Conservation (phyloP, 768 basidiomycete species). For the Tulasnella calospora region DNA sequence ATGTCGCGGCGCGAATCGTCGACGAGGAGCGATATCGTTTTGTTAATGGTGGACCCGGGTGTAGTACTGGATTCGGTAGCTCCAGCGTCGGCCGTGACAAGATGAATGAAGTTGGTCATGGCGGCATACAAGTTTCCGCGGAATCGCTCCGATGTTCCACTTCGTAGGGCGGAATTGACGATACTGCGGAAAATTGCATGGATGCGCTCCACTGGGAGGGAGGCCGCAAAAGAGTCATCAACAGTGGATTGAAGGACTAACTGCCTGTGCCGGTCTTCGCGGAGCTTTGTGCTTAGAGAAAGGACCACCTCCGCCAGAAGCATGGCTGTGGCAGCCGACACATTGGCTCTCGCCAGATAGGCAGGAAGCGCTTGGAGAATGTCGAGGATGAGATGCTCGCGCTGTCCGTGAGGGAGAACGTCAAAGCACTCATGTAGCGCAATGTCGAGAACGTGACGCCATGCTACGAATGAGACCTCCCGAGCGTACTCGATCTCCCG, state of each 20-base stretch:
- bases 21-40: conserved; percentile 18
- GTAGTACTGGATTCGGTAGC: background rate
- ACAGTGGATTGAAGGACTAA: conserved; percentile 59
- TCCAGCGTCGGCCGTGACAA: conserved; percentile 41
- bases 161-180: conserved; percentile 68
- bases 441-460: conserved; percentile 81
- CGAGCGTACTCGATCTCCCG: conserved; percentile 72
- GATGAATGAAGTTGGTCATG: conserved; percentile 82
- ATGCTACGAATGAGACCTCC: conserved; percentile 68
- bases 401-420: conserved; percentile 70
- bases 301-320: conserved; percentile 77
- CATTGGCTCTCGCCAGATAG: conserved; percentile 57
- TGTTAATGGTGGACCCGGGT: background rate
- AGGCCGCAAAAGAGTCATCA: conserved; percentile 57
- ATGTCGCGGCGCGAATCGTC: conserved; percentile 14
- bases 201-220: conserved; percentile 75
- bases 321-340: conserved; percentile 70
- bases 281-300: conserved; percentile 79
- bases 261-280: conserved; percentile 73
- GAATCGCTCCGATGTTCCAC: conserved; percentile 74
- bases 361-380: conserved; percentile 75
- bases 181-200: conserved; percentile 67
- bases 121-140: conserved; percentile 94
- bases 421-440: conserved; percentile 81
- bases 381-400: conserved; percentile 88